A percentile compares a stretch with the other conserved stretches of the same genome.
Conservation (phyloP, 2,329 filamentous ascomycete genomes). For the Colletotrichum liriopes region DNA sequence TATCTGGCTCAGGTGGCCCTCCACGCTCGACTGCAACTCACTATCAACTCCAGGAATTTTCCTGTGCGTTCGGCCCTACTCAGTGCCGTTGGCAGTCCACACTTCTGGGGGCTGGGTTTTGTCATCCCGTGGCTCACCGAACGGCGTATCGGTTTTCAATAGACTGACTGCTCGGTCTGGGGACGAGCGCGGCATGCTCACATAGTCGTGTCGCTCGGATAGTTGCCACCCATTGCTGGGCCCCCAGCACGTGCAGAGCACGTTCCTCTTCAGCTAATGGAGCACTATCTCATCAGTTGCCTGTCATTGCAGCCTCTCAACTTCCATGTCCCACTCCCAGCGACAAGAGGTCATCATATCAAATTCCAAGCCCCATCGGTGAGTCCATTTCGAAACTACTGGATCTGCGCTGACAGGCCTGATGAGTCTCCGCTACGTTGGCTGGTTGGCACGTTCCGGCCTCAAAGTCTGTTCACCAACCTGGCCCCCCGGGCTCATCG, state of each 20-base stretch:
- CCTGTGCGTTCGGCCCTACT: conserved; percentile 41
- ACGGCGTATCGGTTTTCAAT: conserved; percentile 24
- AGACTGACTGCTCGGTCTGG: conserved; percentile 28
- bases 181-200: conserved; percentile 32
- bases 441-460: conserved; percentile 35
- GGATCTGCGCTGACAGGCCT: conserved; percentile 38
- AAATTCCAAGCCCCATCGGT: conserved; percentile 30
- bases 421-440: conserved; percentile 36
- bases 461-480: conserved; percentile 33
- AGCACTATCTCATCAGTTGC: conserved; percentile 29
- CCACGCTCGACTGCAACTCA: conserved; percentile 35
- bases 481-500: conserved; percentile 34
- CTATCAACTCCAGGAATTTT: conserved; percentile 30
- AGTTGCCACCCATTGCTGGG: conserved; percentile 3
- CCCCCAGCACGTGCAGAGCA: conserved; percentile 14
- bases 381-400: conserved; percentile 35
- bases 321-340: conserved; percentile 40
- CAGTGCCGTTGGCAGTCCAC: conserved; percentile 20
- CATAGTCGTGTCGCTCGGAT: not conserved
- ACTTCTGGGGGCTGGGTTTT: conserved; percentile 1
- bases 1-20: conserved; percentile 44
- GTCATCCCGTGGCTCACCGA: conserved; percentile 16
- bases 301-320: conserved; percentile 5
- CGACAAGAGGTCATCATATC: conserved; percentile 29
- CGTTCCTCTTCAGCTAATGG: conserved; percentile 21